Evolutionary conservation across 306 rosid species (phyloP), one percentile per base, ranked within the genome.

Genomic region (Cucurbita ficifolia): DNA sequence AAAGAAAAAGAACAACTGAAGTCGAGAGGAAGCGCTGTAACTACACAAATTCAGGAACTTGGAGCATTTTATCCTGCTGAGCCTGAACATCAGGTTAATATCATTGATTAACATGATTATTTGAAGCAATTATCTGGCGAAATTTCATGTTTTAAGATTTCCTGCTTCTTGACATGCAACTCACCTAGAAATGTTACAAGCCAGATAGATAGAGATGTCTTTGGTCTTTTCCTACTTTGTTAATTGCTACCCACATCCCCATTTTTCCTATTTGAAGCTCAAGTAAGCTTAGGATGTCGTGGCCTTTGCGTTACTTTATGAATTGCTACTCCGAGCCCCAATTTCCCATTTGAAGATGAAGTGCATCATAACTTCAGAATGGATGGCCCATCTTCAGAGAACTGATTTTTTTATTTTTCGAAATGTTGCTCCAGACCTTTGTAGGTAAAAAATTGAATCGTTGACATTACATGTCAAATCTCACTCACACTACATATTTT

Each of bases 31-130:
- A 89, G 90, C 82, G 79, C 87, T 60, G 98, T 94, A 56, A 87
- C 94, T 8, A 94, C 98, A 65, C 89, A 88, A 80, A 85, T 90
- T 87, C 86, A 82, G 16, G 90, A 88, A 58, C 88, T 85, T 18
- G 89, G 86, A 82, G 63, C 81, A 11, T 90, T 90, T 76, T 87
- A 85, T 80, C 87, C 89, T 35, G 97, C 98, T 4, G 96, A 90
- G 80, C 80, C 97, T 56, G 98, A 89, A 74, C 97, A 94, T 81
- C 98, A 94, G 97, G 98, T 94, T 33, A 33, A n/a, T 36, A 7
- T 24, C 55, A 18, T 42, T 7, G 38, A 45, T 58, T 57, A 17
- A 45, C 46, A 35, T 57, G 11, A 58, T 58, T 7, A 39, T 29
- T 61, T 16, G 52, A 52, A 42, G 64, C 21, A 59, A 24, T 45